A percentile compares a stretch with the other conserved stretches of the same genome.
These are phyloP conservation scores for Kwoniella shandongensis DNA, from an alignment of 768 basidiomycete species.

Conservation along the genomic window DNA sequence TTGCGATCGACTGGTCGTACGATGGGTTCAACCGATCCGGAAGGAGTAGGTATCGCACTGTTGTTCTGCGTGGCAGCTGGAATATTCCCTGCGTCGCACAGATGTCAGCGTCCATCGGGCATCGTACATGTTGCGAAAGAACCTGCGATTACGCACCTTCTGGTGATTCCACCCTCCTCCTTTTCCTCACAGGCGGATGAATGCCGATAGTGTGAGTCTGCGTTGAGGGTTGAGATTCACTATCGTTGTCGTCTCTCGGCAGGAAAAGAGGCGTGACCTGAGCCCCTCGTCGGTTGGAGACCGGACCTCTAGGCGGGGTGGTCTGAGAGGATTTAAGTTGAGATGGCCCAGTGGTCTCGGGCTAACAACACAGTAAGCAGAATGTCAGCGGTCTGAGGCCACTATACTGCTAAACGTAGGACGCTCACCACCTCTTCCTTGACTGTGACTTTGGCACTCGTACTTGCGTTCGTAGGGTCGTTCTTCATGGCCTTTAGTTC, in stretches of 20 bases:
- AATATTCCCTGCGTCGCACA: not conserved
- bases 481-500: not conserved
- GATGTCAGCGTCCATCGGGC: not conserved
- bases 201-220: not conserved
- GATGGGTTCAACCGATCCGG: not conserved
- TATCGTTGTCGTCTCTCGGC: conserved; percentile 6
- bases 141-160: conserved; percentile 6
- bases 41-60: not conserved
- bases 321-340: not conserved
- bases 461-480: not conserved
- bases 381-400: not conserved
- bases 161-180: not conserved
- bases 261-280: conserved; percentile 15
- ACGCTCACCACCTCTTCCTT: too few relatives aligned
- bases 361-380: not conserved
- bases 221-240: not conserved
- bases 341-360: not conserved
- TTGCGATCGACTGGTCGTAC: not conserved
- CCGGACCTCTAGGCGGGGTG: not conserved
- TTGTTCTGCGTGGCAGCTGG: not conserved
- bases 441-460: not conserved
- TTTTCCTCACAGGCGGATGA: conserved; percentile 1
- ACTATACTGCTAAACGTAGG: too few relatives aligned
- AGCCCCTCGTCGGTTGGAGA: not conserved
- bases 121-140: not conserved